phyloP scores from a whole-genome alignment of 1,284 basidiomycete genomes.

The Cryptococcus sp. region DNA sequence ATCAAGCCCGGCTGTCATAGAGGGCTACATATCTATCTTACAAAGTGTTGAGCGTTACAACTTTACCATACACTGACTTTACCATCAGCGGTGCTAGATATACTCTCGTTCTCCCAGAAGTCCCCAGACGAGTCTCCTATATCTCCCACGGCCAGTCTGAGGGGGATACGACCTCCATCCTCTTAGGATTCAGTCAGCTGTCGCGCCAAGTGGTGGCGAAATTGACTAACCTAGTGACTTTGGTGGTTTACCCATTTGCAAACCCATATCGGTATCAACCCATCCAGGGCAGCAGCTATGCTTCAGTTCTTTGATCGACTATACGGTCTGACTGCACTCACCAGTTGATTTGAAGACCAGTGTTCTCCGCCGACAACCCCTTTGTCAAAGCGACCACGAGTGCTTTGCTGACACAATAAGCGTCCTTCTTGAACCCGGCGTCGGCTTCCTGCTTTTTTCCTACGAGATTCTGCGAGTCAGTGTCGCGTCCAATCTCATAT shows the following conservation, averaged over 20 bases:
- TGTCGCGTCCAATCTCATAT: neutral
- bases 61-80: neutral
- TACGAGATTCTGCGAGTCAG: neutral
- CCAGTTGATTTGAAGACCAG: neutral
- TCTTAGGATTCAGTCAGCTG: neutral
- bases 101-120: slow-evolving; percentile 1
- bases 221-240: neutral
- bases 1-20: no score
- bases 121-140: neutral
- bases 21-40: no score
- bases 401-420: slow-evolving; percentile 1
- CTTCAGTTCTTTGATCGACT: neutral
- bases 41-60: neutral
- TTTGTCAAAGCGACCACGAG: neutral
- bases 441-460: neutral
- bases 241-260: neutral
- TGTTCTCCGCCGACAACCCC: neutral
- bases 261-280: neutral
- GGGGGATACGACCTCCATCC: neutral
- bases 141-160: neutral
- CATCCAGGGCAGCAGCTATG: slow-evolving; percentile 1
- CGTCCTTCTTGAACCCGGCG: neutral
- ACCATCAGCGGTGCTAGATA: neutral
- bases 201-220: neutral
- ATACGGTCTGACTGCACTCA: neutral